Percentiles rank a stretch among this genome's conserved stretches.
These are phyloP conservation scores for Wickerhamomyces sp. DNA, from an alignment of 1,139 yeast genomes.

Conservation along the genomic window DNA sequence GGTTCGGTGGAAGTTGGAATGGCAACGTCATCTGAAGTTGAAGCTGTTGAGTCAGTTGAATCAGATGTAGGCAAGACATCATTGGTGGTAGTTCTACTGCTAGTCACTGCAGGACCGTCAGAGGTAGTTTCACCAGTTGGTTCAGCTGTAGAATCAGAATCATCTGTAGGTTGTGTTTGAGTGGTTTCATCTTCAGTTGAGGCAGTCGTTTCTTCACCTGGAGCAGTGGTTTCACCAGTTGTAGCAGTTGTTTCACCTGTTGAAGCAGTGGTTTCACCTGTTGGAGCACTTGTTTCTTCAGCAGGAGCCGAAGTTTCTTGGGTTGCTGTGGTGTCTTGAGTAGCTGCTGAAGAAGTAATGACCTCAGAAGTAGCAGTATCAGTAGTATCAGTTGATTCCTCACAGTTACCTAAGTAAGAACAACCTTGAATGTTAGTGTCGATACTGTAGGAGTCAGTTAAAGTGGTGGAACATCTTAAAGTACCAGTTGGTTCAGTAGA, in stretches of 20 bases:
- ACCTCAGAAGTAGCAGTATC: constrained; percentile 1
- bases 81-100: background rate
- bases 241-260: constrained; percentile 3
- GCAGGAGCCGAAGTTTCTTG: background rate
- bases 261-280: background rate
- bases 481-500: constrained; percentile 26
- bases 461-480: constrained; percentile 16
- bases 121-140: background rate
- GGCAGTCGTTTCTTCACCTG: background rate
- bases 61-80: background rate
- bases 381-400: constrained; percentile 7
- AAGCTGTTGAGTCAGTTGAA: constrained; percentile 3
- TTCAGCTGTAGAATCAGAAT: background rate
- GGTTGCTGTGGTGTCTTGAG: background rate
- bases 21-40: background rate
- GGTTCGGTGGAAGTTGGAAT: constrained; percentile 1
- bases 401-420: constrained; percentile 16
- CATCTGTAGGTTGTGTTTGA: background rate
- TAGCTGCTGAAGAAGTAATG: background rate
- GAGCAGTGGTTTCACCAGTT: background rate
- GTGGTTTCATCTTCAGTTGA: background rate
- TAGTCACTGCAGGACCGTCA: background rate
- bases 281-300: background rate
- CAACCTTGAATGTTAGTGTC: constrained; percentile 17
- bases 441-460: constrained; percentile 20